Percentiles rank a stretch among this genome's conserved stretches.
Evolutionary conservation across 768 basidiomycete species (phyloP).

Genomic region (button mushroom (Agaricus bisporus)): DNA sequence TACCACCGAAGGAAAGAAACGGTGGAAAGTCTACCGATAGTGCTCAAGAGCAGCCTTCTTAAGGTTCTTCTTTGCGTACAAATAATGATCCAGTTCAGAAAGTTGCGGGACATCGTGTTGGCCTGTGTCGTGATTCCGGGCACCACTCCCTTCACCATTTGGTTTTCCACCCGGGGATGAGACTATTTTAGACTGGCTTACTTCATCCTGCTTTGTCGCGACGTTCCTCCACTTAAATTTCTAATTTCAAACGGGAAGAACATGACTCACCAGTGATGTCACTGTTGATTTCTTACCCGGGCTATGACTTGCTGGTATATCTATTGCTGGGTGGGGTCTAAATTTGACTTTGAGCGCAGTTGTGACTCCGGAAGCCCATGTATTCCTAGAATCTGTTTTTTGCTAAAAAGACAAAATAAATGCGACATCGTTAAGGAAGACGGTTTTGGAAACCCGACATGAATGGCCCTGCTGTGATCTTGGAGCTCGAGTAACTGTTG

Average conservation of each 20-base stretch:
- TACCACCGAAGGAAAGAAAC: no score
- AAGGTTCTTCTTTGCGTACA: constrained; percentile 77
- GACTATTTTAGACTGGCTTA: background rate
- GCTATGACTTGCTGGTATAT: background rate
- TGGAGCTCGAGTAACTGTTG: constrained; percentile 71
- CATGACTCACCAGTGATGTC: background rate
- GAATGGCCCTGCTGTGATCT: constrained; percentile 55
- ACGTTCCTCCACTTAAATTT: background rate
- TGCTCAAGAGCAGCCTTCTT: constrained; percentile 80
- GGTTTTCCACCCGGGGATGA: background rate
- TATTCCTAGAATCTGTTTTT: constrained; percentile 10
- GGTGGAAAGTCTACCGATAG: constrained; percentile 50
- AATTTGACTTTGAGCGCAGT: constrained; percentile 13
- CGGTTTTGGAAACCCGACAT: constrained; percentile 33
- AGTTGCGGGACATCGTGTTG: constrained; percentile 15
- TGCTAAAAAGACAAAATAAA: constrained; percentile 11
- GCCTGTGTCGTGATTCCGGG: background rate
- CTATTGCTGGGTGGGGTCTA: background rate
- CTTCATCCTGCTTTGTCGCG: background rate
- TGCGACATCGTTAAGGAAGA: background rate
- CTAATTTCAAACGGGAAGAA: no score
- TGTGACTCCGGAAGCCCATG: constrained; percentile 15
- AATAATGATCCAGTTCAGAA: constrained; percentile 73
- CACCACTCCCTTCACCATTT: background rate
- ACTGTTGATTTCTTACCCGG: background rate